These are phyloP conservation scores for Tylopilus felleus DNA, from an alignment of 768 basidiomycete species.

Conservation along the genomic window DNA sequence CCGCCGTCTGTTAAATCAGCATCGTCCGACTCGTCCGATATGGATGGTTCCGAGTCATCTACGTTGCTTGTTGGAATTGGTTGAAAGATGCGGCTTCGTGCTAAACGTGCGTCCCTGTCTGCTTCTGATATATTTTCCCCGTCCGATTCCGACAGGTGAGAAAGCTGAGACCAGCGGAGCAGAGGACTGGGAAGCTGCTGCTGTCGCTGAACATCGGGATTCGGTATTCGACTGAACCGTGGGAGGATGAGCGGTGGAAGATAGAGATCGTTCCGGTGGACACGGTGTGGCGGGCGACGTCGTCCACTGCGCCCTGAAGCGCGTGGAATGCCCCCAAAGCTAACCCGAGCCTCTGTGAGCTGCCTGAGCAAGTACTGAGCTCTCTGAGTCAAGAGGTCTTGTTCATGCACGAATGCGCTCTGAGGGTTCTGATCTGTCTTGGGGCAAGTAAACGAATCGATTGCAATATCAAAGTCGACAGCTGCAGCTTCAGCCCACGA, in stretches of 20 bases:
- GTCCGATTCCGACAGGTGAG: constrained; percentile 59
- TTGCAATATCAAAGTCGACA: constrained; percentile 47
- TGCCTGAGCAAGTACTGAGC: constrained; percentile 50
- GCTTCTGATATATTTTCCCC: constrained; percentile 58
- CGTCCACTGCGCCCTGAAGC: not conserved
- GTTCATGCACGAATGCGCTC: constrained; percentile 59
- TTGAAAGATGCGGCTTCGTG: constrained; percentile 57
- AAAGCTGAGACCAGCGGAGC: constrained; percentile 22
- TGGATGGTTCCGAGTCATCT: constrained; percentile 46
- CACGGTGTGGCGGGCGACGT: constrained; percentile 9
- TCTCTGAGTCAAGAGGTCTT: constrained; percentile 70
- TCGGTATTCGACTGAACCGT: constrained; percentile 14
- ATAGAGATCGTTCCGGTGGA: constrained; percentile 51
- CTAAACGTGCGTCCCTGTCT: constrained; percentile 68
- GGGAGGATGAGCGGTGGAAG: constrained; percentile 38
- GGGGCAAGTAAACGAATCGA: constrained; percentile 66
- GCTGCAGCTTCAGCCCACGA: constrained; percentile 68
- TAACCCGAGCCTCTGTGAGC: constrained; percentile 14
- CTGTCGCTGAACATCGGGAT: constrained; percentile 3
- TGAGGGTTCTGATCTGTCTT: constrained; percentile 59
- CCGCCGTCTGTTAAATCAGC: constrained; percentile 58
- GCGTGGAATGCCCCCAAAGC: not conserved
- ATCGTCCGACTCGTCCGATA: constrained; percentile 75
- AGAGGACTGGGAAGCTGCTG: constrained; percentile 6
- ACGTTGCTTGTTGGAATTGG: constrained; percentile 16